Conservation (phyloP, 2,329 filamentous ascomycete genomes). For the Tolypocladium endophyticum region DNA sequence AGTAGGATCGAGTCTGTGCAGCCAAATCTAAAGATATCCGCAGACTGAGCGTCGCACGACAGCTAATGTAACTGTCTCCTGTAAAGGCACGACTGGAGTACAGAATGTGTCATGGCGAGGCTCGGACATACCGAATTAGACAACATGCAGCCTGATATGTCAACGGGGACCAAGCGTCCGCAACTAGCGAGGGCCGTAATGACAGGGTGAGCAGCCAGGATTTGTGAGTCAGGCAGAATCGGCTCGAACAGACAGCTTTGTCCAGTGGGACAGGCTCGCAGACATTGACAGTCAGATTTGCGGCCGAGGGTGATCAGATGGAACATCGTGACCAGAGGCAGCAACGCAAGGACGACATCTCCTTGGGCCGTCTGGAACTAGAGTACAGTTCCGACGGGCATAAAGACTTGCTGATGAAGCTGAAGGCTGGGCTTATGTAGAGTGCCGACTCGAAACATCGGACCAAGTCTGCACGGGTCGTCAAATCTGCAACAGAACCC, state of each 20-base stretch:
- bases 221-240: not conserved
- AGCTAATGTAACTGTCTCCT: not conserved
- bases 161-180: not conserved
- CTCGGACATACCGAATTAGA: not conserved
- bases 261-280: not conserved
- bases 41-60: not conserved
- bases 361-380: not conserved
- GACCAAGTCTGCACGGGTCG: not conserved
- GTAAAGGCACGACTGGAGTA: not conserved
- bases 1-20: not conserved
- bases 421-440: not conserved
- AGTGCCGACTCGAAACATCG: not conserved
- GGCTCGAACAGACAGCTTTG: not conserved
- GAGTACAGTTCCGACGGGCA: not conserved
- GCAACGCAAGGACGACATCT: not conserved
- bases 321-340: not conserved
- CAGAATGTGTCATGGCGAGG: not conserved
- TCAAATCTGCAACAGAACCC: not conserved
- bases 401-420: too few species aligned
- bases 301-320: too few species aligned
- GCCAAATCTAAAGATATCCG: not conserved
- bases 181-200: not conserved
- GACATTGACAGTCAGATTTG: not conserved
- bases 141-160: not conserved
- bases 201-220: not conserved